Evolutionary conservation across 1,284 basidiomycete genomes (phyloP), one percentile per base, ranked within the genome.

Genomic region (Pisolithus thermaeus): DNA sequence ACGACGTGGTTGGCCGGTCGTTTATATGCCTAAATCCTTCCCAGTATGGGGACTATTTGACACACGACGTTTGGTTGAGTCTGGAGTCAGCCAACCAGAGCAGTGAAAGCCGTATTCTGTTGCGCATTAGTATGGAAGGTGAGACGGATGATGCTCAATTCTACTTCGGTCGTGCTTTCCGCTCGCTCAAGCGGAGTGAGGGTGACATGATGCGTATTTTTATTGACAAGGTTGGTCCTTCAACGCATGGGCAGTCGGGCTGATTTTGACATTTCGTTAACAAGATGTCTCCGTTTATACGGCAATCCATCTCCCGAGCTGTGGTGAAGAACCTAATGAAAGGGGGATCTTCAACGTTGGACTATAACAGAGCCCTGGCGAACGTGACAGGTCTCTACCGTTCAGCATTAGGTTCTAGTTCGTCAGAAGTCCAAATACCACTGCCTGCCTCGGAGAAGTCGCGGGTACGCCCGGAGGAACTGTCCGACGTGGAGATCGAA

Each of bases 131-230:
- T 66, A 97, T 99, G 94, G 97, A 99, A 65, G 94, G 94, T 44
- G 96, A 98, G 75, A 92, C 96, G 69, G 95, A 97, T 64, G 97
- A 99, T 65, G 92, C 96, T 20, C 90, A 92, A 59, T 99, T 97
- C 75, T 94, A 93, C 73, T 99, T 99, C 65, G 97, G 97, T 11
- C 80, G 93, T 38, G 97, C 90, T 1, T 99, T 99, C 78, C 79
- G 96, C 37, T 94, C 88, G 45, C 69, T 99, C 60, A 98, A 99
- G 71, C 78, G 96, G 23, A 90, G 93, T 0, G 95, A 99, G 66
- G 85, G 82, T 22, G 96, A 99, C 61, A 98, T 99, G 97, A 83
- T 96, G 44, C 80, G 94, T 7, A 90, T 92, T 43, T 96, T 99
- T 67, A 91, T 98, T 48, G 96, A 99, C 75, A 98, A 98, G 82